Percentiles rank a stretch among this genome's conserved stretches.
Conservation (phyloP, 73 alveolate species). For the Paramecium pentaurelia region DNA sequence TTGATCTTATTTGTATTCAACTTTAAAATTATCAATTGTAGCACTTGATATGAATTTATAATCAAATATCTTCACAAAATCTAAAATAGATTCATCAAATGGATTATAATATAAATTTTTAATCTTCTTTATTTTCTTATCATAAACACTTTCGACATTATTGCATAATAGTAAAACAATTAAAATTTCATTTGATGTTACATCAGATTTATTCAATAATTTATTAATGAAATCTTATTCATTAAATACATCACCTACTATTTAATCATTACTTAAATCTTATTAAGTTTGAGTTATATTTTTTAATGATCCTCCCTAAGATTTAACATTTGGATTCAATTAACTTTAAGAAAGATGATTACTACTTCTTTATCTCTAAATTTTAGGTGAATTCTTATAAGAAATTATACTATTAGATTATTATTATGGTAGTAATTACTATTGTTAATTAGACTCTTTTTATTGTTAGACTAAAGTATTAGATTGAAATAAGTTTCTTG, state of each 20-base stretch:
- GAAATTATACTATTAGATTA: background rate
- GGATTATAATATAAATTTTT: background rate
- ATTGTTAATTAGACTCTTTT: background rate
- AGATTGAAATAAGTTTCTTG: background rate
- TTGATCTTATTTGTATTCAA: background rate
- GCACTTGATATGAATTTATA: background rate
- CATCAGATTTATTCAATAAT: background rate
- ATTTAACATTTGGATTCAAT: background rate
- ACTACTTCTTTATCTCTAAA: background rate
- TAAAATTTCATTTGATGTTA: background rate
- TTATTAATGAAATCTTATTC: background rate
- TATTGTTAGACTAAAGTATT: background rate
- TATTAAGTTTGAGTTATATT: background rate
- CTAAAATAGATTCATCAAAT: background rate
- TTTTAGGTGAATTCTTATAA: background rate
- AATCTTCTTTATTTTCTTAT: background rate
- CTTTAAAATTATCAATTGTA: background rate
- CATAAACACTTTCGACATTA: background rate
- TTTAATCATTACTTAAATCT: background rate
- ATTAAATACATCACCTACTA: background rate
- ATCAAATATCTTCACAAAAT: background rate
- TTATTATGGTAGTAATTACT: background rate
- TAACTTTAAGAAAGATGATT: background rate
- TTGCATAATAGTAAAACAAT: background rate
- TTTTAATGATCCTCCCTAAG: background rate